Conservation (phyloP, 768 basidiomycete species). For the Clitopilus passeckerianus region DNA sequence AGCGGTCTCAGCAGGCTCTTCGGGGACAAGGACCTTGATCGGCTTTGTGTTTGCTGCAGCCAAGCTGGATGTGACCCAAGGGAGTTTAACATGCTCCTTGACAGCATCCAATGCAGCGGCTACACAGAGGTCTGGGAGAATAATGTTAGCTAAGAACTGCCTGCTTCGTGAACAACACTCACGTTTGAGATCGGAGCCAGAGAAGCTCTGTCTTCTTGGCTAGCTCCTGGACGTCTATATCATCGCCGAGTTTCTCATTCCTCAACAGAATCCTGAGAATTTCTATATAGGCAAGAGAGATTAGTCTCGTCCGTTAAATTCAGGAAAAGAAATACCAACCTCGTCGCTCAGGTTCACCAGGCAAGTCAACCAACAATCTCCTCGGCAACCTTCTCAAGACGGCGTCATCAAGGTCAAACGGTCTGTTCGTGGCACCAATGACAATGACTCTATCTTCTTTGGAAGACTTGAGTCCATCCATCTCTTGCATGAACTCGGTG, state of each 20-base stretch:
- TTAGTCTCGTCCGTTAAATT: background rate
- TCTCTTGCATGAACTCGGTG: constrained; percentile 94
- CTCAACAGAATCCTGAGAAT: constrained; percentile 84
- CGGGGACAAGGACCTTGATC: background rate
- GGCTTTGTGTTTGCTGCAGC: background rate
- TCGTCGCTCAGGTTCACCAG: constrained; percentile 79
- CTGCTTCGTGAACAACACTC: constrained; percentile 22
- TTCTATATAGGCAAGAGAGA: constrained; percentile 36
- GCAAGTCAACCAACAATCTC: constrained; percentile 83
- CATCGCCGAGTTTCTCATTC: constrained; percentile 67
- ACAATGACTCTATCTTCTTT: constrained; percentile 81
- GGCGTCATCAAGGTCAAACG: constrained; percentile 89
- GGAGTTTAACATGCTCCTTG: constrained; percentile 77
- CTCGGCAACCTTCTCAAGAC: constrained; percentile 86
- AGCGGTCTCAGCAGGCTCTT: constrained; percentile 1
- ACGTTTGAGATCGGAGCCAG: constrained; percentile 96
- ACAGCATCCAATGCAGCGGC: constrained; percentile 89
- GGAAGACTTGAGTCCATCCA: constrained; percentile 87
- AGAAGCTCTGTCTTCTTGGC: constrained; percentile 81
- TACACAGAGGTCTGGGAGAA: constrained; percentile 75
- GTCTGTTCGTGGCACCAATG: constrained; percentile 92
- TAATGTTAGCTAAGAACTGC: constrained; percentile 5
- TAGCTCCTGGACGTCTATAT: constrained; percentile 55
- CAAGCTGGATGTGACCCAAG: constrained; percentile 52
- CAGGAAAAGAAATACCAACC: constrained; percentile 39